These are phyloP conservation scores for Aspergillus hancockii DNA, from an alignment of 495 filamentous ascomycete species.

Conservation along the genomic window DNA sequence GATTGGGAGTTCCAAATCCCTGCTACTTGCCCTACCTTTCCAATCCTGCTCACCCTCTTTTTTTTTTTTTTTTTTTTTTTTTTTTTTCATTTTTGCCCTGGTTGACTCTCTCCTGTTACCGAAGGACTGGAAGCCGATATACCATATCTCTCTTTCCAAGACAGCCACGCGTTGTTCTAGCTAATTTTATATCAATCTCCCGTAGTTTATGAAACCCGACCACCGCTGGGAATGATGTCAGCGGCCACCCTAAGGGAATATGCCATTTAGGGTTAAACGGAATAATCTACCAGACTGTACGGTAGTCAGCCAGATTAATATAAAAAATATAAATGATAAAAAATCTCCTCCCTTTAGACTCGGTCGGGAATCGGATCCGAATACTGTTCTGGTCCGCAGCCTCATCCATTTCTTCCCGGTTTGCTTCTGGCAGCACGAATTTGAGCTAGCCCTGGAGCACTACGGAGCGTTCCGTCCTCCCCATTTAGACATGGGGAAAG, in stretches of 20 bases:
- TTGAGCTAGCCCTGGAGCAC: not conserved
- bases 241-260: not conserved
- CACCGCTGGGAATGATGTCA: constrained; percentile 1
- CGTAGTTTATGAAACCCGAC: not conserved
- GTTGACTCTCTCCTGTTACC: not conserved
- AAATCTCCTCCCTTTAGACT: not conserved
- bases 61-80: not conserved
- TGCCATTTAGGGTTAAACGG: not conserved
- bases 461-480: no score
- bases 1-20: not conserved
- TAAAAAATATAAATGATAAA: not conserved
- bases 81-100: not conserved
- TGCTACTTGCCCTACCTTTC: not conserved
- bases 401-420: not conserved
- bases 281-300: not conserved
- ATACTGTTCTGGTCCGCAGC: not conserved
- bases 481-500: not conserved
- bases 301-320: not conserved
- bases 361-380: constrained; percentile 10
- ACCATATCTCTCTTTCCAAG: not conserved
- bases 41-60: not conserved
- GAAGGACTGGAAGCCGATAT: not conserved
- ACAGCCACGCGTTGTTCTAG: not conserved
- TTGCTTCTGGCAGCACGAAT: not conserved
- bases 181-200: not conserved